Conservation (phyloP, 352 stramenopile species). For the Phytopythium chamaehyphon region DNA sequence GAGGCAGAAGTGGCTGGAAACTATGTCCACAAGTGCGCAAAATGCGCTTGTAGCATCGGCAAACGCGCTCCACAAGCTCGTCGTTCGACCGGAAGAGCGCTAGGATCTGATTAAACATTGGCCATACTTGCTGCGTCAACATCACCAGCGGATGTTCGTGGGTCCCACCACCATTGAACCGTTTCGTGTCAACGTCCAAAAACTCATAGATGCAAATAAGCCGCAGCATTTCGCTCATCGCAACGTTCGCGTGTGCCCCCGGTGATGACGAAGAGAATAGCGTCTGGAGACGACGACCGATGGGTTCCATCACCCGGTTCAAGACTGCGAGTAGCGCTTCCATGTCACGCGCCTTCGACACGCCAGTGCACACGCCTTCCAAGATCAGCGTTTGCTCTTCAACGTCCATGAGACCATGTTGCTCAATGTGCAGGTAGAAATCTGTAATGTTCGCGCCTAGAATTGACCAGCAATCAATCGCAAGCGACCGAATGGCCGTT, state of each 20-base stretch:
- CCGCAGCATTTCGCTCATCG: conserved; percentile 64
- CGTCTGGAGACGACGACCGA: conserved; percentile 41
- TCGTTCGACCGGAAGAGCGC: conserved; percentile 68
- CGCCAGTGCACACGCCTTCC: conserved; percentile 67
- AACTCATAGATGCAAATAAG: conserved; percentile 87
- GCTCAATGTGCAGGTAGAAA: conserved; percentile 79
- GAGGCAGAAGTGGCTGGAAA: conserved; percentile 65
- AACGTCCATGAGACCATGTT: conserved; percentile 57
- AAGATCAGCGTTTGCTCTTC: conserved; percentile 86
- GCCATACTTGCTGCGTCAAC: conserved; percentile 78
- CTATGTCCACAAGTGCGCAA: conserved; percentile 57
- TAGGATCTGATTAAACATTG: conserved; percentile 76
- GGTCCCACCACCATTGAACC: conserved; percentile 8
- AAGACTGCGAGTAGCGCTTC: conserved; percentile 39
- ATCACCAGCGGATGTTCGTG: conserved; percentile 47
- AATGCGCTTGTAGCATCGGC: conserved; percentile 86
- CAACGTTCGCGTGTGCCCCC: conserved; percentile 31
- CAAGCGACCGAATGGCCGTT: conserved; percentile 64
- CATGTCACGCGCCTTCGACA: conserved; percentile 45
- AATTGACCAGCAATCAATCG: conserved; percentile 73
- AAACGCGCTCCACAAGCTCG: conserved; percentile 80
- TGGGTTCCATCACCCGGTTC: conserved; percentile 64
- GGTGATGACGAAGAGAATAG: conserved; percentile 36
- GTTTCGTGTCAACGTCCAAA: conserved; percentile 37
- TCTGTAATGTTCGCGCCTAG: conserved; percentile 61